Evolutionary conservation across 2,329 filamentous ascomycete genomes (phyloP).

Genomic region (Madurella fahalii): DNA sequence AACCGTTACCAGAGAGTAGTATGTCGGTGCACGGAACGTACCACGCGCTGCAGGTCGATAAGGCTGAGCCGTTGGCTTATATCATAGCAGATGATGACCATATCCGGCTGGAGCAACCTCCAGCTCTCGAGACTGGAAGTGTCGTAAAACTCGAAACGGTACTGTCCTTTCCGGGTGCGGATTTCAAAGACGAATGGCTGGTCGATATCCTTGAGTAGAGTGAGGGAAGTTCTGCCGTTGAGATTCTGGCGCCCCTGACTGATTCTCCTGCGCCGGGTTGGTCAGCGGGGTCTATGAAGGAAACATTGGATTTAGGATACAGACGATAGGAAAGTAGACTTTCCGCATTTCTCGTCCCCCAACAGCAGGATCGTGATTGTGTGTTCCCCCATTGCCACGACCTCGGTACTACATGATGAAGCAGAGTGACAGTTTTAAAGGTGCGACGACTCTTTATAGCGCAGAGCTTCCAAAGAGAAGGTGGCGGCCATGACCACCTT

Average conservation of each 20-base stretch:
- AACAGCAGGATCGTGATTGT: slow-evolving; percentile 52
- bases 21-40: slow-evolving; percentile 32
- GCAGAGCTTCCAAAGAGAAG: background rate
- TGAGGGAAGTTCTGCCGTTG: slow-evolving; percentile 36
- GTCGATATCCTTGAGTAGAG: slow-evolving; percentile 53
- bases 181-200: slow-evolving; percentile 59
- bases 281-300: slow-evolving; percentile 2
- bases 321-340: slow-evolving; percentile 59
- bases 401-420: background rate
- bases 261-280: slow-evolving; percentile 42
- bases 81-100: slow-evolving; percentile 59
- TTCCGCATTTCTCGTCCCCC: slow-evolving; percentile 57
- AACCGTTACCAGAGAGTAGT: background rate
- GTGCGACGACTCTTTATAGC: background rate
- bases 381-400: slow-evolving; percentile 43
- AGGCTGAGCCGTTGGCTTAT: slow-evolving; percentile 56
- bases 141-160: slow-evolving; percentile 57
- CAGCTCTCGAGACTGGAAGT: slow-evolving; percentile 56
- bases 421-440: background rate
- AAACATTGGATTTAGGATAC: slow-evolving; percentile 29
- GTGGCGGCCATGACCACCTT: background rate
- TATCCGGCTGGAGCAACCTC: slow-evolving; percentile 54
- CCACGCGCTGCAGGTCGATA: slow-evolving; percentile 54
- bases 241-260: slow-evolving; percentile 38
- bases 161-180: slow-evolving; percentile 41